These are phyloP conservation scores for Aquilaria malaccensis DNA, from an alignment of 345 rosid species.

Conservation along the genomic window DNA sequence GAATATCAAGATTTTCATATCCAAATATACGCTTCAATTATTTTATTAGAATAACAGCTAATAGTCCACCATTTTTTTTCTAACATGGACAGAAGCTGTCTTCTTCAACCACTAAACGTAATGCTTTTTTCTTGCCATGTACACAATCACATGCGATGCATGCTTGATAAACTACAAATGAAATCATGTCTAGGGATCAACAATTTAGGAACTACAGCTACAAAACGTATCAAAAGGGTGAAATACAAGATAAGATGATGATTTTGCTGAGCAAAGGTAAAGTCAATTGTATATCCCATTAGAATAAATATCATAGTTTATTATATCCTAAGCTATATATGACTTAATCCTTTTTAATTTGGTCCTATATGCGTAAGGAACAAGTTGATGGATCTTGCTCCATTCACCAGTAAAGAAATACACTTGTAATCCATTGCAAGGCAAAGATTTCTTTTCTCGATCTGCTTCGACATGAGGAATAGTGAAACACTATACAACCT, in stretches of 20 bases:
- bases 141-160: conserved; percentile 45
- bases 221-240: neutral
- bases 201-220: neutral
- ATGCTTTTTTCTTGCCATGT: conserved; percentile 86
- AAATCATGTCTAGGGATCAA: conserved; percentile 15
- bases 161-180: conserved; percentile 42
- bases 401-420: conserved; percentile 87
- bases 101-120: conserved; percentile 93
- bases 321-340: conserved; percentile 11
- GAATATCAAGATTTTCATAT: too few relatives aligned
- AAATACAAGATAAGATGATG: conserved; percentile 39
- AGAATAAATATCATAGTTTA: conserved; percentile 58
- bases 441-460: conserved; percentile 20
- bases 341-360: conserved; percentile 18
- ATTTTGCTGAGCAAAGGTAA: conserved; percentile 51
- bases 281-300: conserved; percentile 90
- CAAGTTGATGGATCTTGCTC: conserved; percentile 60
- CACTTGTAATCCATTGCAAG: conserved; percentile 18
- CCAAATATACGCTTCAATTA: too few relatives aligned
- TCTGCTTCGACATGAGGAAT: conserved; percentile 67
- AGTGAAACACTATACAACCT: conserved; percentile 76
- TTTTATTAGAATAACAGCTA: neutral
- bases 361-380: conserved; percentile 34
- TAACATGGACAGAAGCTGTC: conserved; percentile 67
- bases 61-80: conserved; percentile 63